These are phyloP conservation scores for Aplosporella prunicola DNA, from an alignment of 2,329 filamentous ascomycete species.

Conservation along the genomic window DNA sequence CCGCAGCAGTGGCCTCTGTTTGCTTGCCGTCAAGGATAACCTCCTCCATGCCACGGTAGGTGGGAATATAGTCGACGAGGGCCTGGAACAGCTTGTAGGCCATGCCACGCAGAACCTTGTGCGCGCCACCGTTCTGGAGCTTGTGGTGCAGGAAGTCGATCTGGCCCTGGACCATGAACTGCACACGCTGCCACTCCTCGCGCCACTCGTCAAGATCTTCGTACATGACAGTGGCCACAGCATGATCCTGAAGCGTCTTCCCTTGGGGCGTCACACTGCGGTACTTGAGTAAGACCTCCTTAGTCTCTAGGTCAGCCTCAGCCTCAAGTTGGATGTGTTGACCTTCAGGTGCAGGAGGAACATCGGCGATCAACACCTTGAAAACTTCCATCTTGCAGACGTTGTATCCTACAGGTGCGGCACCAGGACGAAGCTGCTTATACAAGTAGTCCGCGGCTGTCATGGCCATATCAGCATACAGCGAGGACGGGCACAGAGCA, in stretches of 20 bases:
- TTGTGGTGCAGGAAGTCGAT: constrained; percentile 58
- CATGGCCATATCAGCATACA: constrained; percentile 56
- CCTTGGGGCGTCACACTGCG: constrained; percentile 53
- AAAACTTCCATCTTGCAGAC: constrained; percentile 58
- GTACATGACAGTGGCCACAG: constrained; percentile 51
- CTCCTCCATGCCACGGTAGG: constrained; percentile 50
- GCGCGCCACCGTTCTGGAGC: constrained; percentile 55
- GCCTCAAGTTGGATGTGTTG: constrained; percentile 55
- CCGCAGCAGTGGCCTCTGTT: constrained; percentile 45
- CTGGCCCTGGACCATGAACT: constrained; percentile 48
- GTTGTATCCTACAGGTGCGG: constrained; percentile 50
- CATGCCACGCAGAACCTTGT: constrained; percentile 64
- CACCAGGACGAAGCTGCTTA: constrained; percentile 50
- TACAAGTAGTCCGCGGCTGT: constrained; percentile 60
- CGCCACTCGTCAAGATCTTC: constrained; percentile 53
- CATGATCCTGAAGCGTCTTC: constrained; percentile 49
- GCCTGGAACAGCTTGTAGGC: constrained; percentile 65
- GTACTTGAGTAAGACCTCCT: constrained; percentile 46
- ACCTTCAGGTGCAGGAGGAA: constrained; percentile 37
- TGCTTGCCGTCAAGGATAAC: constrained; percentile 48
- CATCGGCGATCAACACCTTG: constrained; percentile 57
- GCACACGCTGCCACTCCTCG: constrained; percentile 55
- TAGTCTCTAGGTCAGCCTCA: constrained; percentile 48
- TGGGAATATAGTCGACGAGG: constrained; percentile 47
- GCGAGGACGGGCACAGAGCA: constrained; percentile 54